Evolutionary conservation across 1,139 yeast genomes (phyloP), one percentile per base, ranked within the genome.

Genomic region (Zygoascus hellenicus): DNA sequence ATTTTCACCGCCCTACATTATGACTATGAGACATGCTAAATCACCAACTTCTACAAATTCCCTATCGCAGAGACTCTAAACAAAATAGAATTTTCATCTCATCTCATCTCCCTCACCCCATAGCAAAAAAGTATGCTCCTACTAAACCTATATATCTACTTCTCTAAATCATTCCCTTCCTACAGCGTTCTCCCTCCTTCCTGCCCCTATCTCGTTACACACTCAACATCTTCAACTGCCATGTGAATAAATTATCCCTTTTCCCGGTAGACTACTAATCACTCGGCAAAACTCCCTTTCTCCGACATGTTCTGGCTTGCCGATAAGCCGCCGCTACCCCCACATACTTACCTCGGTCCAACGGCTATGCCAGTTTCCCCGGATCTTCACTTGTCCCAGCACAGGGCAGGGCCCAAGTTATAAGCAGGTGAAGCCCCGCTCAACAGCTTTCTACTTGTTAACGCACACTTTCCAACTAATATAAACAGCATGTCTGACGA

Each of bases 401-500:
- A 17, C 38, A 28, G n/a, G n/a, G n/a, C 13, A 6, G 33, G 34
- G 38, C 44, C 44, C 39, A 34, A 37, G 28, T 41, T 41, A 31
- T 41, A 19, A 22, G 26, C 7, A 22, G 26, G 13, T 11, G 9
- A 3, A n/a, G 10, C 13, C 28, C 34, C 19, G n/a, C n/a, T 11
- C 35, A 15, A 28, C n/a, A 3, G 11, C 22, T 13, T 30, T 16
- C 11, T 29, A 9, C 15, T 14, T 13, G n/a, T 14, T 16, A 16
- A 11, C 14, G 30, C 30, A 30, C 36, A 15, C n/a, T 15, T 10
- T n/a, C 9, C 5, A 26, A 13, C 19, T 11, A 15, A 4, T 16
- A 17, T 11, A 11, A 16, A 16, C n/a, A 34, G 5, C 15, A 42
- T 46, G 43, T 34, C 41, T 3, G 45, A 42, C 43, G 52, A 46